Conservation (phyloP, 2,329 filamentous ascomycete species). For the Botrytis elliptica region DNA sequence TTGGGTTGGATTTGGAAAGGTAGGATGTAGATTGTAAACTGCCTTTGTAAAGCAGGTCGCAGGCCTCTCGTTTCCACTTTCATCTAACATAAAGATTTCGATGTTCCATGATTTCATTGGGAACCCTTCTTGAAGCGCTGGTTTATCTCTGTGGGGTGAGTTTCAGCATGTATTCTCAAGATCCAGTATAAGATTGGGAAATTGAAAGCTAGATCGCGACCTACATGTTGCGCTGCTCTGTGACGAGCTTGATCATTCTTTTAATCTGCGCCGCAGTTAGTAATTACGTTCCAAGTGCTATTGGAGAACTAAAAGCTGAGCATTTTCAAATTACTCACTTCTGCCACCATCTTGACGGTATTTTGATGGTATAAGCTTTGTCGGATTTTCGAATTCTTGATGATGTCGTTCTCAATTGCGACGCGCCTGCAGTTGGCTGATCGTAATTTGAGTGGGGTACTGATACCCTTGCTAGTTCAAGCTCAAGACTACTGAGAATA, state of each 20-base stretch:
- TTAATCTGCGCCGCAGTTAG: slow-evolving; percentile 55
- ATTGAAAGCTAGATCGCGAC: slow-evolving; percentile 43
- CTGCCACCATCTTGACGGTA: slow-evolving; percentile 37
- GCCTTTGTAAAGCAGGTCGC: slow-evolving; percentile 90
- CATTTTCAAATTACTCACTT: slow-evolving; percentile 29
- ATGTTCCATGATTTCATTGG: slow-evolving; percentile 94
- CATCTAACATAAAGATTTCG: slow-evolving; percentile 78
- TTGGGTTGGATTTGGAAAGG: slow-evolving; percentile 83
- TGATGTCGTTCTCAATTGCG: slow-evolving; percentile 14
- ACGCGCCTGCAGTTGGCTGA: slow-evolving; percentile 20
- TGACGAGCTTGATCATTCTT: slow-evolving; percentile 88
- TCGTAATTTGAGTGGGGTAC: slow-evolving; percentile 20
- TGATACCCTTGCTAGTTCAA: slow-evolving; percentile 12
- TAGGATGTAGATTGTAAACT: slow-evolving; percentile 89
- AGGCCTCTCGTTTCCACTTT: slow-evolving; percentile 78
- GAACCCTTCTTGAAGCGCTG: slow-evolving; percentile 79
- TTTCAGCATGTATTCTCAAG: slow-evolving; percentile 21
- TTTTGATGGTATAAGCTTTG: slow-evolving; percentile 12
- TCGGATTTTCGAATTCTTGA: slow-evolving; percentile 12
- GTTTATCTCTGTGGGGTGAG: slow-evolving; percentile 61
- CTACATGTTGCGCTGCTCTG: slow-evolving; percentile 73
- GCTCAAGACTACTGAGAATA: slow-evolving; percentile 1
- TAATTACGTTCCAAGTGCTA: not conserved
- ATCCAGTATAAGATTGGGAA: not conserved
- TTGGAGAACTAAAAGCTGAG: not conserved